Evolutionary conservation across 1,139 yeast genomes (phyloP).

Genomic region (Ogataea hybrid): DNA sequence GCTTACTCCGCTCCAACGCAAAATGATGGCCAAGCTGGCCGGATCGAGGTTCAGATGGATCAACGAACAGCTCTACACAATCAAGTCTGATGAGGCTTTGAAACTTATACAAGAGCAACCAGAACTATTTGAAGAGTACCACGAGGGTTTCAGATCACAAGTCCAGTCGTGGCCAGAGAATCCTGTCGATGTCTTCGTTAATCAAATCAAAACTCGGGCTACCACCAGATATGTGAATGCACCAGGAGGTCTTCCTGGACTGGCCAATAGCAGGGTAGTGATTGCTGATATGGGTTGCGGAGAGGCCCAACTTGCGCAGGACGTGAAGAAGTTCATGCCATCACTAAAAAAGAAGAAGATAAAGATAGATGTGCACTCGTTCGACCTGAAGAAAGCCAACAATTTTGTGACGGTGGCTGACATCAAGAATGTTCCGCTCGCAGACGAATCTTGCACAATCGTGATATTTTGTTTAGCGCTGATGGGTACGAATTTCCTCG

Average conservation of each 20-base stretch:
- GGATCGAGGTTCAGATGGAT: conserved; percentile 98
- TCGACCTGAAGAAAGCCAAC: conserved; percentile 84
- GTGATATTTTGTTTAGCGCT: conserved; percentile 90
- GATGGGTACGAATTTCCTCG: conserved; percentile 96
- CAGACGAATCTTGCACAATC: conserved; percentile 72
- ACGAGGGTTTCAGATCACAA: conserved; percentile 91
- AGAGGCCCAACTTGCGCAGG: conserved; percentile 81
- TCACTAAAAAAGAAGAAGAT: conserved; percentile 37
- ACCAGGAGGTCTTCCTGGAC: conserved; percentile 92
- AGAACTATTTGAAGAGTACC: conserved; percentile 87
- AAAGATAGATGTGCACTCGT: conserved; percentile 73
- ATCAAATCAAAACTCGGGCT: conserved; percentile 59
- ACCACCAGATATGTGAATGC: conserved; percentile 73
- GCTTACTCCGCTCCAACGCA: conserved; percentile 88
- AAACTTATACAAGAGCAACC: conserved; percentile 78
- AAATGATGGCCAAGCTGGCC: conserved; percentile 90
- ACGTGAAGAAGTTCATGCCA: conserved; percentile 42
- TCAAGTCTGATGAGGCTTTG: conserved; percentile 73
- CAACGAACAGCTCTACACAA: conserved; percentile 90
- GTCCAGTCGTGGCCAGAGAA: conserved; percentile 98
- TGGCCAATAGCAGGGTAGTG: conserved; percentile 50
- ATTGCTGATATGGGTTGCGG: conserved; percentile 99
- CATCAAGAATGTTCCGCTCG: conserved; percentile 83
- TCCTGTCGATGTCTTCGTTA: conserved; percentile 87
- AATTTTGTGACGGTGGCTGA: conserved; percentile 94